Evolutionary conservation across 2,329 filamentous ascomycete species (phyloP).

Genomic region (Nemania abortiva): DNA sequence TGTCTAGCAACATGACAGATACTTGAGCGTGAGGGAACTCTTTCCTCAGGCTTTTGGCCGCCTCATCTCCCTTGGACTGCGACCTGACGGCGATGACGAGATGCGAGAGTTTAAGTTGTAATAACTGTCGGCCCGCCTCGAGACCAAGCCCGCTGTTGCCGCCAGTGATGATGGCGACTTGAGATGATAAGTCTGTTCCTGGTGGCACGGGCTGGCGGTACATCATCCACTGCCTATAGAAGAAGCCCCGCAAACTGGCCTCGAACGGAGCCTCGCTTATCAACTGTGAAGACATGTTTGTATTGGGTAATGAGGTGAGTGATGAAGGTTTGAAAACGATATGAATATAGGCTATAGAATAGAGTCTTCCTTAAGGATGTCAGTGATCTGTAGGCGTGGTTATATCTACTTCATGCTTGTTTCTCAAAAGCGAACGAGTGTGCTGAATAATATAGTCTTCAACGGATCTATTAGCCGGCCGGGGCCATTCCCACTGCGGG

Average conservation of each 20-base stretch:
- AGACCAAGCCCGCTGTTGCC: slow-evolving; percentile 60
- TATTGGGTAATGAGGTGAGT: not conserved
- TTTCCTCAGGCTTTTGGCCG: slow-evolving; percentile 50
- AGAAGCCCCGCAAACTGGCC: slow-evolving; percentile 58
- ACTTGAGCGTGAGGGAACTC: slow-evolving; percentile 51
- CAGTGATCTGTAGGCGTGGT: too few species aligned
- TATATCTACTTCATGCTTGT: not conserved
- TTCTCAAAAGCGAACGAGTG: not conserved
- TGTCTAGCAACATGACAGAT: slow-evolving; percentile 60
- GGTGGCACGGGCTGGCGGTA: slow-evolving; percentile 39
- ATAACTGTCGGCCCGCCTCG: slow-evolving; percentile 57
- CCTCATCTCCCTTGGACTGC: slow-evolving; percentile 54
- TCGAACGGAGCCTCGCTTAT: slow-evolving; percentile 46
- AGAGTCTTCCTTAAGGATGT: too few species aligned
- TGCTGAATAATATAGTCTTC: not conserved
- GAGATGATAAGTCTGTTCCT: slow-evolving; percentile 47
- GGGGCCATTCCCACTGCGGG: not conserved
- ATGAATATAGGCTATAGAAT: too few species aligned
- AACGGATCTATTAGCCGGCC: not conserved
- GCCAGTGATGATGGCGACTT: slow-evolving; percentile 60
- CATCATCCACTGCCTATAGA: slow-evolving; percentile 47
- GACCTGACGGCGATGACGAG: slow-evolving; percentile 60
- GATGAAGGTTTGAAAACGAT: not conserved
- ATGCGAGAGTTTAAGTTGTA: slow-evolving; percentile 52
- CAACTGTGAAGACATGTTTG: slow-evolving; percentile 55